Evolutionary conservation across 148 eudicot species (phyloP).

Genomic region (Silene conica): DNA sequence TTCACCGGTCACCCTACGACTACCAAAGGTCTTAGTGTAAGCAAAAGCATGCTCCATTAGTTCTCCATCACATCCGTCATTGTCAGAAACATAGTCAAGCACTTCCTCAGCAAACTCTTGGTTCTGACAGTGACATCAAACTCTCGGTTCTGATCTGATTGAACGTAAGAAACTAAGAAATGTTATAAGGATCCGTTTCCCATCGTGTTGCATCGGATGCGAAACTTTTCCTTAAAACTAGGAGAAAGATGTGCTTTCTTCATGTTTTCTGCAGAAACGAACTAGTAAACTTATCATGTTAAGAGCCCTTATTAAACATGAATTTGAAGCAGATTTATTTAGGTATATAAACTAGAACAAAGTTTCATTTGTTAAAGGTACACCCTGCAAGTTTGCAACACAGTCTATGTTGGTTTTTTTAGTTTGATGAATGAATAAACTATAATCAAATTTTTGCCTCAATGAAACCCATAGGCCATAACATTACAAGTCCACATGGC

Average conservation of each 20-base stretch:
- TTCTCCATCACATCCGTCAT: slow-evolving; percentile 72
- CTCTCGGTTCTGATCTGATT: too few relatives aligned
- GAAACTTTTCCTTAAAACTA: not conserved
- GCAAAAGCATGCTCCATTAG: slow-evolving; percentile 75
- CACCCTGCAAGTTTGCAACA: not conserved
- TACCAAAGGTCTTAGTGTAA: slow-evolving; percentile 58
- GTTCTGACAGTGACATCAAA: too few relatives aligned
- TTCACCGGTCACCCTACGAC: slow-evolving; percentile 51
- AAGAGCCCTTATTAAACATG: not conserved
- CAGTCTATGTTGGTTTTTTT: not conserved
- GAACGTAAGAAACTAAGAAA: not conserved
- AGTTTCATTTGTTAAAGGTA: too few relatives aligned
- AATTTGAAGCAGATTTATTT: too few relatives aligned
- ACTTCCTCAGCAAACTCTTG: slow-evolving; percentile 49
- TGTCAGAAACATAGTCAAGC: slow-evolving; percentile 53
- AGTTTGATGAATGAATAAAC: too few relatives aligned
- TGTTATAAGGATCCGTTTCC: not conserved
- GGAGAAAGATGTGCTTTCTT: not conserved
- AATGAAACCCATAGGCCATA: too few relatives aligned
- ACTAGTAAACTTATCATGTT: too few relatives aligned
- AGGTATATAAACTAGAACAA: too few relatives aligned
- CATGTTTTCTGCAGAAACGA: not conserved
- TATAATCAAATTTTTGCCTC: too few relatives aligned
- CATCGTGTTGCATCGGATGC: not conserved
- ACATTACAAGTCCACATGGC: too few relatives aligned